Percentiles rank a stretch among this genome's conserved stretches.
Evolutionary conservation across 768 basidiomycete species (phyloP).

Genomic region (Psilocybe subaeruginosa): DNA sequence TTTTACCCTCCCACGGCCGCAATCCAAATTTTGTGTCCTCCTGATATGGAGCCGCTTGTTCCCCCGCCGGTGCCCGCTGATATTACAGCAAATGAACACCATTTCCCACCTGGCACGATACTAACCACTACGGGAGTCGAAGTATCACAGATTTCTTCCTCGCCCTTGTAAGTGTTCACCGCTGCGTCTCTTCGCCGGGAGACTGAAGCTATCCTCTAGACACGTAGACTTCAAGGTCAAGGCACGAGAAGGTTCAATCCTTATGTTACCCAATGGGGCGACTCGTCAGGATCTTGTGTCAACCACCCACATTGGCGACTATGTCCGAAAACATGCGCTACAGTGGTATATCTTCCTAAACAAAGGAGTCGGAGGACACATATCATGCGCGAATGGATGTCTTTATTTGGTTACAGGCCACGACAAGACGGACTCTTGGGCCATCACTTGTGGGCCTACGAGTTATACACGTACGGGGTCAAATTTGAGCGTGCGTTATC

Average conservation of each 20-base stretch:
- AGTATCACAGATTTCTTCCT: neutral
- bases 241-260: constrained; percentile 11
- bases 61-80: neutral
- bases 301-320: neutral
- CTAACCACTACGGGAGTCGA: constrained; percentile 2
- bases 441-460: neutral
- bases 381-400: neutral
- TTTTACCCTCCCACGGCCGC: constrained; percentile 9
- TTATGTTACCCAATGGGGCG: constrained; percentile 17
- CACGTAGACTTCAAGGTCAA: constrained; percentile 2
- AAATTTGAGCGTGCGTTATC: neutral
- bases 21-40: constrained; percentile 5
- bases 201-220: constrained; percentile 1
- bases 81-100: neutral
- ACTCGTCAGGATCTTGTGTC: constrained; percentile 12
- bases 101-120: neutral
- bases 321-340: constrained; percentile 12
- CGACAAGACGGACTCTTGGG: constrained; percentile 1
- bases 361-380: no score
- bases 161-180: neutral
- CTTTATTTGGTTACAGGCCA: constrained; percentile 12
- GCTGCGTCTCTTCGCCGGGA: neutral
- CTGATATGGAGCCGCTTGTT: constrained; percentile 6
- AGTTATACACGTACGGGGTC: neutral
- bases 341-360: constrained; percentile 10